Conservation (phyloP, 2,329 filamentous ascomycete species). For the Capronia coronata region DNA sequence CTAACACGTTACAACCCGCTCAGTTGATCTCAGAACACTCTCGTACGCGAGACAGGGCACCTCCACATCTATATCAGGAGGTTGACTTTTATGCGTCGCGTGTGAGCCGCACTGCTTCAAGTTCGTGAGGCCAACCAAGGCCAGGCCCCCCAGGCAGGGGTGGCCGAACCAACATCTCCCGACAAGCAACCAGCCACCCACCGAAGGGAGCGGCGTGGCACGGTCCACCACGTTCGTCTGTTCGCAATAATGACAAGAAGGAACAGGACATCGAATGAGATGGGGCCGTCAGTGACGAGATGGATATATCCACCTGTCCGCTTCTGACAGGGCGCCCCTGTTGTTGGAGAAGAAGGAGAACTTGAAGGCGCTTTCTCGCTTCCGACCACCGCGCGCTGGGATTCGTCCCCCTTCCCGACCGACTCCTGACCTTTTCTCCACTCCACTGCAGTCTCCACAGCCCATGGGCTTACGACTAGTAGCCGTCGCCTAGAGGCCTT, state of each 20-base stretch:
- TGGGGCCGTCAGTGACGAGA: background rate
- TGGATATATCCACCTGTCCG: background rate
- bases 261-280: background rate
- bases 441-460: background rate
- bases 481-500: background rate
- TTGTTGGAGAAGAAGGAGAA: background rate
- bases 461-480: background rate
- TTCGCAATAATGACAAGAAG: background rate
- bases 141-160: background rate
- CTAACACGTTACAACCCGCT: no score
- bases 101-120: background rate
- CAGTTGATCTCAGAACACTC: no score
- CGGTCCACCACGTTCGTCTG: background rate
- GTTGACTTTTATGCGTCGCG: no score
- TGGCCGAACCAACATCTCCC: background rate
- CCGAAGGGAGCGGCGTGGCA: background rate
- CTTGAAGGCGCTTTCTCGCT: background rate
- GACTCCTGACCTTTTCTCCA: background rate
- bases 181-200: background rate
- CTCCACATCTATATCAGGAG: no score
- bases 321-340: background rate
- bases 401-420: background rate
- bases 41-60: no score
- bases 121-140: background rate
- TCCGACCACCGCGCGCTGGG: background rate